Evolutionary conservation across 2,329 filamentous ascomycete genomes (phyloP).

Genomic region (Trichophyton verrucosum): DNA sequence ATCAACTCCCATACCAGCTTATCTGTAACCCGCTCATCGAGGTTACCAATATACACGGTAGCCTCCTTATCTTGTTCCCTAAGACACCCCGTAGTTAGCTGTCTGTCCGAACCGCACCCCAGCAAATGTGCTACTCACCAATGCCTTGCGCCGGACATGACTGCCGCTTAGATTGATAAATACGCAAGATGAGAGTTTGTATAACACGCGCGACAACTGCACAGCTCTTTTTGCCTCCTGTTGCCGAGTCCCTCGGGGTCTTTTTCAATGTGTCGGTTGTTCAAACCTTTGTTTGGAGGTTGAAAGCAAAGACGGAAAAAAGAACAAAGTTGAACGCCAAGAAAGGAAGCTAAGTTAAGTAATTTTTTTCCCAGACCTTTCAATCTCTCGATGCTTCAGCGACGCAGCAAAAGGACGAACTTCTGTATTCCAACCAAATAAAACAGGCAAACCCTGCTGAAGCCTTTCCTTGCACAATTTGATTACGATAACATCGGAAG

Average conservation of each 20-base stretch:
- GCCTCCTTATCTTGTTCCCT: conserved; percentile 98
- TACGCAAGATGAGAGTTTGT: not conserved
- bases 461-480: not conserved
- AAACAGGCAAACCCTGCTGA: not conserved
- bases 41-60: conserved; percentile 95
- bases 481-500: not conserved
- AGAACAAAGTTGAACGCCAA: not conserved
- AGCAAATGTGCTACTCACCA: conserved; percentile 44
- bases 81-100: conserved; percentile 15
- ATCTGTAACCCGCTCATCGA: conserved; percentile 89
- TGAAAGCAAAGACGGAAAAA: not conserved
- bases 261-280: not conserved
- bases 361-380: not conserved
- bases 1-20: conserved; percentile 93
- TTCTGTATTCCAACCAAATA: not conserved
- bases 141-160: conserved; percentile 61
- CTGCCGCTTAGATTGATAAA: not conserved
- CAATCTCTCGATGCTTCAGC: not conserved
- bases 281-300: not conserved
- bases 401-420: conserved; percentile 6
- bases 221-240: not conserved
- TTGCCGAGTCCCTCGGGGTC: not conserved
- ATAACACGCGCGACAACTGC: not conserved
- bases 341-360: not conserved
- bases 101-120: conserved; percentile 12